phyloP scores from a whole-genome alignment of 2,329 filamentous ascomycete genomes.

The Dothistroma septosporum region DNA sequence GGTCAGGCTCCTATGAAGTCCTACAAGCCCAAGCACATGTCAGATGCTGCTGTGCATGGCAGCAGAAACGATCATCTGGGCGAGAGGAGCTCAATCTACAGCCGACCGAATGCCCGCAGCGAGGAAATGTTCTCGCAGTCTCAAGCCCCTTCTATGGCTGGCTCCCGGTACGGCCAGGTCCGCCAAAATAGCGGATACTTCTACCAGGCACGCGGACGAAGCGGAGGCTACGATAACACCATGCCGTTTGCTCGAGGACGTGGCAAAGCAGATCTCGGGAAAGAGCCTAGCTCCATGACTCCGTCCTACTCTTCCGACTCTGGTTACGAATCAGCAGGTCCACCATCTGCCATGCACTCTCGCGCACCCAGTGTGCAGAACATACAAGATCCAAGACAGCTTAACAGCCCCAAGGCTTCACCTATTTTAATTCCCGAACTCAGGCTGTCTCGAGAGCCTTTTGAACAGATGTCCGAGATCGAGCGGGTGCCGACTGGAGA shows the following conservation, averaged over 20 bases:
- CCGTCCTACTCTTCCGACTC: constrained; percentile 27
- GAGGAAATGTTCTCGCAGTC: background rate
- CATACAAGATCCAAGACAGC: constrained; percentile 10
- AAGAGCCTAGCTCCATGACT: constrained; percentile 8
- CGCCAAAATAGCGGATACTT: constrained; percentile 12
- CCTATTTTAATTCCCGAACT: constrained; percentile 20
- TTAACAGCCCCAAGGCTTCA: constrained; percentile 2
- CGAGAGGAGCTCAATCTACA: constrained; percentile 6
- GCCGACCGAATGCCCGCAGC: background rate
- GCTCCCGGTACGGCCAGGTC: background rate
- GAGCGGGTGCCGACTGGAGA: constrained; percentile 3
- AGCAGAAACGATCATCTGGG: constrained; percentile 51
- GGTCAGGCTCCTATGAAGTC: constrained; percentile 37
- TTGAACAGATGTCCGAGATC: constrained; percentile 12
- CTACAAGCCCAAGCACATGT: constrained; percentile 60
- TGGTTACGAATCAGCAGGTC: constrained; percentile 27
- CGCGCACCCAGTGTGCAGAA: constrained; percentile 25
- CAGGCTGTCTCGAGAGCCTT: constrained; percentile 18
- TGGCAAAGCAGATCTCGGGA: constrained; percentile 4
- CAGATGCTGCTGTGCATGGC: constrained; percentile 52
- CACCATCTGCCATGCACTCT: constrained; percentile 20
- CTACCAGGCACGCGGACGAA: background rate
- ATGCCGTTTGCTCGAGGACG: background rate
- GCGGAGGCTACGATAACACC: constrained; percentile 2
- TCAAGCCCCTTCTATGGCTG: background rate